These are phyloP conservation scores for Colletotrichum zoysiae DNA, from an alignment of 2,329 filamentous ascomycete species.

Conservation along the genomic window DNA sequence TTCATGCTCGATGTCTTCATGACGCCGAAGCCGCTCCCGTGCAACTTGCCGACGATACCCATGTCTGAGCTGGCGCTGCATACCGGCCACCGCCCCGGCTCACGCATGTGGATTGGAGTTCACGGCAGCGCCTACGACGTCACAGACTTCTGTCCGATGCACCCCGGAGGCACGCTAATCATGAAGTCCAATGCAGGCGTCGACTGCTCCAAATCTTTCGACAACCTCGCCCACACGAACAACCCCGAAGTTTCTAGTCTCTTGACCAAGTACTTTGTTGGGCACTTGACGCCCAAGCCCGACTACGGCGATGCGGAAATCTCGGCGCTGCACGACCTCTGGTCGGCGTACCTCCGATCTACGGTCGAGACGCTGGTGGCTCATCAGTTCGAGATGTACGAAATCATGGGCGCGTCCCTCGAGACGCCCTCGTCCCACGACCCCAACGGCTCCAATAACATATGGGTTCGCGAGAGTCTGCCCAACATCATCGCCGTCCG, in stretches of 20 bases:
- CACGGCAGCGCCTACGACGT: slow-evolving; percentile 67
- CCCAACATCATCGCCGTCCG: slow-evolving; percentile 64
- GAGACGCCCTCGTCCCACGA: slow-evolving; percentile 29
- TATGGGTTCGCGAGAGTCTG: slow-evolving; percentile 61
- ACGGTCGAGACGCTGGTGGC: slow-evolving; percentile 65
- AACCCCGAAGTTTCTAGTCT: slow-evolving; percentile 67
- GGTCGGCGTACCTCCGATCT: slow-evolving; percentile 62
- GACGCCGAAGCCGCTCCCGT: slow-evolving; percentile 65
- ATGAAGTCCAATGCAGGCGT: slow-evolving; percentile 68
- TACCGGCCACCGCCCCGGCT: slow-evolving; percentile 62
- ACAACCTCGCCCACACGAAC: slow-evolving; percentile 66
- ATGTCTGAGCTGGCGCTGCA: slow-evolving; percentile 63
- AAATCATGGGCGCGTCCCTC: slow-evolving; percentile 58
- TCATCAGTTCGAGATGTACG: slow-evolving; percentile 66
- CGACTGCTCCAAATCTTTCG: slow-evolving; percentile 65
- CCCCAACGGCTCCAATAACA: slow-evolving; percentile 46
- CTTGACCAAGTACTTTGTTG: slow-evolving; percentile 67
- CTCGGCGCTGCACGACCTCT: slow-evolving; percentile 61
- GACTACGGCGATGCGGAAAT: slow-evolving; percentile 60
- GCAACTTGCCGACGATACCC: slow-evolving; percentile 63
- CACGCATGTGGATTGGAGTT: slow-evolving; percentile 64
- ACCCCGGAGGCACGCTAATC: slow-evolving; percentile 65
- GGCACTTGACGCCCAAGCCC: slow-evolving; percentile 63
- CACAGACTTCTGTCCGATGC: slow-evolving; percentile 66
- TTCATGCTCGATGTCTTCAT: slow-evolving; percentile 71